These are phyloP conservation scores for Metarhizium humberi DNA, from an alignment of 2,329 filamentous ascomycete species.

Conservation along the genomic window DNA sequence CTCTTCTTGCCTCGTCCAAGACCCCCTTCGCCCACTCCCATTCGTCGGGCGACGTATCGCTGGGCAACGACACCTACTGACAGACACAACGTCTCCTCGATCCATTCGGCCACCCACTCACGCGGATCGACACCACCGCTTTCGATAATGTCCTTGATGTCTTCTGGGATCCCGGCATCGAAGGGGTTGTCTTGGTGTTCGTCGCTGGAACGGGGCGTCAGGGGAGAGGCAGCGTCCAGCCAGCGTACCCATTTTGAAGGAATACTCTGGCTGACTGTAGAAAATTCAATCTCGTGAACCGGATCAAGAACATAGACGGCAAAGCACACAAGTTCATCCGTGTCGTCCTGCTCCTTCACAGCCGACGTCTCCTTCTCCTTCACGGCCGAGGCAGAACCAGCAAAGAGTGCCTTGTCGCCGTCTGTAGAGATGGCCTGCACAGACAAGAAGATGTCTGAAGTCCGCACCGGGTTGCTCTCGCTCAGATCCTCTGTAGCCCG, in stretches of 20 bases:
- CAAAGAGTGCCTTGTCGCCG: slow-evolving; percentile 58
- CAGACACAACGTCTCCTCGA: slow-evolving; percentile 76
- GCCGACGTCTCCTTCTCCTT: slow-evolving; percentile 46
- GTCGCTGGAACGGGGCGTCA: slow-evolving; percentile 44
- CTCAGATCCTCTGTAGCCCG: slow-evolving; percentile 70
- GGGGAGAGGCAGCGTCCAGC: slow-evolving; percentile 66
- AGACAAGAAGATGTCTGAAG: slow-evolving; percentile 90
- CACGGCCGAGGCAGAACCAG: slow-evolving; percentile 40
- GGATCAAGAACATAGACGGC: slow-evolving; percentile 79
- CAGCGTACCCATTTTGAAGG: slow-evolving; percentile 83
- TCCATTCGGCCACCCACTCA: slow-evolving; percentile 97
- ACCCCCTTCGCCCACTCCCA: slow-evolving; percentile 85
- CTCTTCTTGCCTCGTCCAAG: slow-evolving; percentile 53
- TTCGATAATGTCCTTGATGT: slow-evolving; percentile 79
- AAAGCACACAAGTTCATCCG: slow-evolving; percentile 60
- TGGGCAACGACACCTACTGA: slow-evolving; percentile 82
- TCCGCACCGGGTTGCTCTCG: slow-evolving; percentile 82
- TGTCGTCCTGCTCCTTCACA: slow-evolving; percentile 39
- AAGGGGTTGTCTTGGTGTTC: slow-evolving; percentile 29
- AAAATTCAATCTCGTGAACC: slow-evolving; percentile 82
- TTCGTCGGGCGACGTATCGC: slow-evolving; percentile 85
- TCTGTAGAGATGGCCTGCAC: slow-evolving; percentile 75
- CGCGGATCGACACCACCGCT: slow-evolving; percentile 73
- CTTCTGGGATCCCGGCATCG: slow-evolving; percentile 51
- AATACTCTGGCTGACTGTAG: slow-evolving; percentile 71